These are phyloP conservation scores for Fibroporia radiculosa DNA, from an alignment of 768 basidiomycete genomes.

Conservation along the genomic window DNA sequence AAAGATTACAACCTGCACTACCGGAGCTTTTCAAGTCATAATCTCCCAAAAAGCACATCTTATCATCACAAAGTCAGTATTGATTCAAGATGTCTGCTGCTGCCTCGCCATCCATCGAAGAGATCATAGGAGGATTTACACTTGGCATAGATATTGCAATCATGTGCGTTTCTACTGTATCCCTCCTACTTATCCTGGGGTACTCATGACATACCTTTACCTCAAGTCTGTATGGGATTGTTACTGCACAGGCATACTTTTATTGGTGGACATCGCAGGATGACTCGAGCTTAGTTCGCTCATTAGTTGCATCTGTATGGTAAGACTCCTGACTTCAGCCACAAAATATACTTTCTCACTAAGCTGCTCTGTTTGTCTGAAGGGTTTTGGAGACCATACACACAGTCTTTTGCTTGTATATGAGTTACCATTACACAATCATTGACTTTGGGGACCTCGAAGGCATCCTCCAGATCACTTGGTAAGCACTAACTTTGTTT, in stretches of 20 bases:
- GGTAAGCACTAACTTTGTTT: not conserved
- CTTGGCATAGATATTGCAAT: too few species aligned
- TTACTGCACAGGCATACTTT: not conserved
- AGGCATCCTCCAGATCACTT: not conserved
- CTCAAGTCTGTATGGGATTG: not conserved
- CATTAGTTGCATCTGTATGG: not conserved
- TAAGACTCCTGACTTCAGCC: not conserved
- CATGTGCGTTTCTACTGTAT: too few species aligned
- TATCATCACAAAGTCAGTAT: too few species aligned
- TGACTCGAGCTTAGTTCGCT: not conserved
- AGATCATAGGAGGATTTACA: too few species aligned
- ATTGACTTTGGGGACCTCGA: not conserved
- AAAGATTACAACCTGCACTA: too few species aligned
- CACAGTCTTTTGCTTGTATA: constrained; percentile 1
- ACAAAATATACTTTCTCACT: not conserved
- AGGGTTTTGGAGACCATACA: constrained; percentile 5
- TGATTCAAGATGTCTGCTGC: too few species aligned
- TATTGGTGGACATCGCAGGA: not conserved
- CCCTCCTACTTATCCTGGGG: too few species aligned
- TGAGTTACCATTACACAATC: constrained; percentile 4
- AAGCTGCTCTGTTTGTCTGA: not conserved
- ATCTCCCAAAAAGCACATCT: too few species aligned
- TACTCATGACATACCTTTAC: too few species aligned
- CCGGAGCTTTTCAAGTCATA: too few species aligned
- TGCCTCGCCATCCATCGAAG: too few species aligned